Base-by-base conservation (phyloP, 495 filamentous ascomycete species). In the Podospora anserina region DNA sequence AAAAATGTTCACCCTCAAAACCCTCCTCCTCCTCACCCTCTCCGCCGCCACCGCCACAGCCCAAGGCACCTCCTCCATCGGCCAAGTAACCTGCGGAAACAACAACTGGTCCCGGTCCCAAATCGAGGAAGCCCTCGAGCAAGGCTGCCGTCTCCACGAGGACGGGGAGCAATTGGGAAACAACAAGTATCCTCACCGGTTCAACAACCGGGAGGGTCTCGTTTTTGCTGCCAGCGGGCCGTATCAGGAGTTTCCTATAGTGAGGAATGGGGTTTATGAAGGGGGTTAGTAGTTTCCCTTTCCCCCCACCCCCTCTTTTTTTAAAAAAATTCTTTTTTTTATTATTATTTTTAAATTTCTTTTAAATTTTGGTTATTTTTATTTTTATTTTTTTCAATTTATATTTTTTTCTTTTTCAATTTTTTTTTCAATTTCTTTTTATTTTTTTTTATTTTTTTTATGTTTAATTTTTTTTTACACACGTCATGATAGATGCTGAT, bases 241-340 rank as follows among this genome's bases (percentile, higher is more conserved):
- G 3, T 74, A 70, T 39, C 68, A 74, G 57, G 75, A 77, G 32
- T 77, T 77, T 30, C 75, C 75, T 64, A 74, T 77, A 59, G 59
- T 77, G 2, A 15, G 4, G 4, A 68, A 44, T 34, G 65, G 68
- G 6, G 7, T 0, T 28, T 71, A 30, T 64, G 65, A 63, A 32
- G 64, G 68, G 20, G 30, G 69, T 70, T n/a, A 55, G 71, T 69
- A 23, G 23, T 23, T 23, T 23, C 23, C 23, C 18, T 5, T 23
- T 54, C 2, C 2, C 32, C 1, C 1, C 6, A 20, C 28, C 2
- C 2, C 27, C n/a, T 1, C 0, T 5, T 58, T 23, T 23, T 23
- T 2, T 1, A 23, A 20, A 23, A 23, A 23, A 23, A 23, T 1
- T 23, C 23, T 23, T 23, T 23, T 23, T 23, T 23, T 23, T 20